phyloP scores from a whole-genome alignment of 371 early-diverging fungal genomes.

The Mortierella sp. region DNA sequence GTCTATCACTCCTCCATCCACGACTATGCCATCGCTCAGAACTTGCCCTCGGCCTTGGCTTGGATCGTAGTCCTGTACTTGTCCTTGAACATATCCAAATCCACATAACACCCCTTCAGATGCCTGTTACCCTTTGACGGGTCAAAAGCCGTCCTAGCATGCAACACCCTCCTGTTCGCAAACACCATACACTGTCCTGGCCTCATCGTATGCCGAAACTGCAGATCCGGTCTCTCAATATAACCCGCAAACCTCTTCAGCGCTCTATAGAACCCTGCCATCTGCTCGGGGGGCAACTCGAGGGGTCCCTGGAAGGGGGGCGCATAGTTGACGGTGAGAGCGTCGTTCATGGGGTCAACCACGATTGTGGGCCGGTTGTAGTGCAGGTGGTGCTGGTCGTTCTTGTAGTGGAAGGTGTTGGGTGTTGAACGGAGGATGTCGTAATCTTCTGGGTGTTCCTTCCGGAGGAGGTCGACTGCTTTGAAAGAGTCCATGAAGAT shows the following conservation, averaged over 20 bases:
- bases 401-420: slow-evolving; percentile 87
- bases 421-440: slow-evolving; percentile 70
- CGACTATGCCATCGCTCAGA: slow-evolving; percentile 13
- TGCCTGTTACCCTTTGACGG: slow-evolving; percentile 79
- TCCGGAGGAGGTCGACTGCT: slow-evolving; percentile 73
- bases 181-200: slow-evolving; percentile 86
- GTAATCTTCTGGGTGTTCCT: slow-evolving; percentile 72
- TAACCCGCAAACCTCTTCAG: slow-evolving; percentile 75
- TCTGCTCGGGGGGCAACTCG: slow-evolving; percentile 62
- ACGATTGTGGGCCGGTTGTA: slow-evolving; percentile 83
- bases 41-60: slow-evolving; percentile 27
- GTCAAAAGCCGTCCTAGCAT: slow-evolving; percentile 87
- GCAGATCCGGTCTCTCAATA: slow-evolving; percentile 69
- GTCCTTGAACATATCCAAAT: slow-evolving; percentile 87
- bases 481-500: slow-evolving; percentile 86
- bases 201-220: slow-evolving; percentile 75
- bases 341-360: slow-evolving; percentile 60
- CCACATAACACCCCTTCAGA: slow-evolving; percentile 86
- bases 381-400: slow-evolving; percentile 81
- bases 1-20: neutral
- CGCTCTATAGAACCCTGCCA: slow-evolving; percentile 78
- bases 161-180: slow-evolving; percentile 87
- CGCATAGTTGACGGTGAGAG: slow-evolving; percentile 77
- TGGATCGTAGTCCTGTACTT: slow-evolving; percentile 47
- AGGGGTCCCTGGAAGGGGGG: slow-evolving; percentile 94